Evolutionary conservation across 2,329 filamentous ascomycete genomes (phyloP), one percentile per base, ranked within the genome.

Genomic region (Emergomyces orientalis): DNA sequence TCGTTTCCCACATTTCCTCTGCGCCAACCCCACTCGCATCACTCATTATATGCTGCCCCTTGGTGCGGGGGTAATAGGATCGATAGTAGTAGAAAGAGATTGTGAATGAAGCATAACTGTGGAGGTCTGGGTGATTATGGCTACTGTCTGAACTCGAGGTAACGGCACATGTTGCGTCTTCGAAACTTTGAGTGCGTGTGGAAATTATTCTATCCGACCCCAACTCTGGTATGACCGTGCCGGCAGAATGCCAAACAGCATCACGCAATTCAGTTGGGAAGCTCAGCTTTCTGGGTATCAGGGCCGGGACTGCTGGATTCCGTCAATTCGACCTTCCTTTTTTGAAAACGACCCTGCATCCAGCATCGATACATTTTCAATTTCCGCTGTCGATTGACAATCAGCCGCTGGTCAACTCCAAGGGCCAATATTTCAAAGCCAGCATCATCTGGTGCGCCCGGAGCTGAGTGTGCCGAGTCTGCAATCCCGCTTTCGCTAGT

Each of bases 301-400:
- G 27, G 39, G 22, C 34, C 17, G 13, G 14, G 3, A 30, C 25
- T 45, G 25, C 39, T 45, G 13, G 56, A 45, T 4, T 39, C 9
- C 25, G 5, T 22, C 37, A 8, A 43, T 58, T 45, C 25, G 14
- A 32, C 39, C 13, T 63, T 6, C 4, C 69, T 71, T 65, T 79
- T 79, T 58, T 65, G 66, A 65, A 80, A 79, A 37, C 77, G 74
- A 4, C 75, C 78, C 65, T 80, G 78, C 64, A 80, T 74, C 72
- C 94, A 99, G 79, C 93, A 97, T 65, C 94, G 86, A 76, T 97
- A 97, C 94, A 99, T 99, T 78, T 97, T 99, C 58, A 96, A 80
- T 77, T 91, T 88, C 71, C 88, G 85, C 62, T 92, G 90, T 67
- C 94, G 86, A 74, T 99, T 99, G 62, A 99, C 91, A 62, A 99